Base-by-base conservation (phyloP, 140 eudicot species). In the Erigeron philadelphicus region DNA sequence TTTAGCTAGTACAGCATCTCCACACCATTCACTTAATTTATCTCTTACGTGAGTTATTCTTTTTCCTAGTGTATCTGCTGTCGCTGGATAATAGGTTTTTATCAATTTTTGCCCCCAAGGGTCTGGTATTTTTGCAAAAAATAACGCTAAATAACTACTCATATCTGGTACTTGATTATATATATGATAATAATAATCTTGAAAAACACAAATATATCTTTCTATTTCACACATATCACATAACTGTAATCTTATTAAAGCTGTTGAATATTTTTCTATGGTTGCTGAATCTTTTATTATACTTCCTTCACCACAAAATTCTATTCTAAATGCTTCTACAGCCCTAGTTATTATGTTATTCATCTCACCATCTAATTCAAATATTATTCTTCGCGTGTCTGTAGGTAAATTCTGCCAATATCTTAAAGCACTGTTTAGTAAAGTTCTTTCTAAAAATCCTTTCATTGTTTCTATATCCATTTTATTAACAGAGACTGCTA, bases 191-290 rank as follows among this genome's bases (percentile, higher is more conserved):
- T 62, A 62, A 62, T 62, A 62, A 0, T 38, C 31, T 62, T 62
- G 52, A 35, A 62, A 62, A n/a, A 42, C 68, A 42, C 16, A 63
- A 6, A 63, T 41, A 16, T 63, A 63, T 15, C 52, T 63, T 25
- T 62, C 55, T 9, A 44, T 64, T 64, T 64, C 41, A 17, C 55
- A 64, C 8, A 64, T 64, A 9, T 64, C 42, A 44, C 69, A 64
- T 64, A 64, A 43, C 31, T 48, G 72, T 25, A 66, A 6, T 67
- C 21, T 65, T 11, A 44, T 9, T 21, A 65, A 9, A 7, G 42
- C 1, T 1, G 25, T 66, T 9, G 57, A 11, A 10, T 16, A 65
- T 45, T 65, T 65, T 46, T 19, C 21, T 0, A 65, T 0, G 0
- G 57, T 65, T 5, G 70, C 2, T 0, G 44, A 8, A 23, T 46